Percentiles rank a stretch among this genome's conserved stretches.
Evolutionary conservation across 345 rosid species (phyloP).

Genomic region (Litchi chinensis): DNA sequence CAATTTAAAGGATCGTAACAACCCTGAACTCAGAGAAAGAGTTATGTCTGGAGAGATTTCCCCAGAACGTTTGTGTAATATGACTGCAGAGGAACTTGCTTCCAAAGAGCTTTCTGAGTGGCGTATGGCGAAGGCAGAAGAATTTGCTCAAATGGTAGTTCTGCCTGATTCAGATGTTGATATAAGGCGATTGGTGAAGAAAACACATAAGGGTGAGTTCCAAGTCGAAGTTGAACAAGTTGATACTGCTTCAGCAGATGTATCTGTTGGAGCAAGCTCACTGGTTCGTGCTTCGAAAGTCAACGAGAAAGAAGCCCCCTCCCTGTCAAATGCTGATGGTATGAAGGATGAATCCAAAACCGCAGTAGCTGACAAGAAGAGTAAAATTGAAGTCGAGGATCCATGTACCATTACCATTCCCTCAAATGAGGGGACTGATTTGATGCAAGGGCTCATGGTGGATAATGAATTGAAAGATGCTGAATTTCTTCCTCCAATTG

Average conservation of each 20-base stretch:
- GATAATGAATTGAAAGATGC: slow-evolving; percentile 82
- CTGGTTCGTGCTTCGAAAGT: slow-evolving; percentile 30
- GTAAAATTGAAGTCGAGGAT: slow-evolving; percentile 32
- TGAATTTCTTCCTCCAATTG: slow-evolving; percentile 88
- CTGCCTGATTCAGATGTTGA: slow-evolving; percentile 77
- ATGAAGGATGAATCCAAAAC: slow-evolving; percentile 33
- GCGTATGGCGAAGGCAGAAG: slow-evolving; percentile 95
- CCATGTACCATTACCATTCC: slow-evolving; percentile 55
- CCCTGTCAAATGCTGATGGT: slow-evolving; percentile 27
- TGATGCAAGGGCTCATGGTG: slow-evolving; percentile 63
- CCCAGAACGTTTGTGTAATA: slow-evolving; percentile 71
- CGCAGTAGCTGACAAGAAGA: slow-evolving; percentile 34
- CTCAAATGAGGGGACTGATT: slow-evolving; percentile 52
- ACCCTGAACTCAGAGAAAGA: slow-evolving; percentile 82
- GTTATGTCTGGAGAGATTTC: slow-evolving; percentile 74
- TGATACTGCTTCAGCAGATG: slow-evolving; percentile 59
- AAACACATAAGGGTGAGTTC: slow-evolving; percentile 96
- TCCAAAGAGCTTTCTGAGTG: slow-evolving; percentile 92
- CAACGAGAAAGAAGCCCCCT: slow-evolving; percentile 30
- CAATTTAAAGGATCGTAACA: slow-evolving; percentile 85
- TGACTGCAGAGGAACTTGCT: slow-evolving; percentile 96
- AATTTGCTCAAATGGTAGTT: slow-evolving; percentile 93
- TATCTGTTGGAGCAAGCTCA: slow-evolving; percentile 54
- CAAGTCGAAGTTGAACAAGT: slow-evolving; percentile 76
- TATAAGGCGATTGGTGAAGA: slow-evolving; percentile 74